Conservation (phyloP, 2,329 filamentous ascomycete genomes). For the Cercospora brassicicola region DNA sequence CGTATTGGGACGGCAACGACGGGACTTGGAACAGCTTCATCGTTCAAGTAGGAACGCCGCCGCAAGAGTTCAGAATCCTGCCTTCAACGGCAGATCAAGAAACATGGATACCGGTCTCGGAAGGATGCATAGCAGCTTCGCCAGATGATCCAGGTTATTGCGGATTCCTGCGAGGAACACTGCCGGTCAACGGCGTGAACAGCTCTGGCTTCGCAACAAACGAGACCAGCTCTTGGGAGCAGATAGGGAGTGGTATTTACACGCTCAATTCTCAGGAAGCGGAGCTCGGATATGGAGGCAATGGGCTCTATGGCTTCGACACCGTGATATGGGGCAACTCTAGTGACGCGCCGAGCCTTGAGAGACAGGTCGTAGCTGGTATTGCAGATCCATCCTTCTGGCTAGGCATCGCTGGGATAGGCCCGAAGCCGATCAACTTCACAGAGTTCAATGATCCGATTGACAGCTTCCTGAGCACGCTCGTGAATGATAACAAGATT, state of each 20-base stretch:
- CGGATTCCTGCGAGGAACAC: constrained; percentile 5
- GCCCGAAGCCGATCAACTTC: constrained; percentile 11
- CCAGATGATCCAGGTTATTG: constrained; percentile 23
- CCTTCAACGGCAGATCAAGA: constrained; percentile 12
- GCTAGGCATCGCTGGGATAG: constrained; percentile 14
- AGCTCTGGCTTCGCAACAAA: constrained; percentile 35
- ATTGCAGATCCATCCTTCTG: constrained; percentile 10
- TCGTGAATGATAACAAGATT: constrained; percentile 60
- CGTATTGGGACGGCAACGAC: constrained; percentile 30
- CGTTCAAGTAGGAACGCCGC: constrained; percentile 31
- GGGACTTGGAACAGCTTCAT: constrained; percentile 32
- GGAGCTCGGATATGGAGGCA: constrained; percentile 7
- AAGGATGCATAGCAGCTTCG: constrained; percentile 12
- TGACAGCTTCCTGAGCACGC: constrained; percentile 38
- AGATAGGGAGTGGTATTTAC: constrained; percentile 12
- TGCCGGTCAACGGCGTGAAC: constrained; percentile 14
- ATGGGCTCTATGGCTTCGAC: constrained; percentile 15
- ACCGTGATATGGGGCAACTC: constrained; percentile 3
- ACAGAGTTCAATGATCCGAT: constrained; percentile 37
- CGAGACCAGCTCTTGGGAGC: constrained; percentile 27
- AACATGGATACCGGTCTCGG: constrained; percentile 14
- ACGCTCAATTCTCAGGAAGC: constrained; percentile 10
- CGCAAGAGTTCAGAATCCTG: constrained; percentile 21
- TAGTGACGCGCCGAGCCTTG: neutral
- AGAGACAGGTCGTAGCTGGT: constrained; percentile 12